Base-by-base conservation (phyloP, 768 basidiomycete species). In the Russula emetica region DNA sequence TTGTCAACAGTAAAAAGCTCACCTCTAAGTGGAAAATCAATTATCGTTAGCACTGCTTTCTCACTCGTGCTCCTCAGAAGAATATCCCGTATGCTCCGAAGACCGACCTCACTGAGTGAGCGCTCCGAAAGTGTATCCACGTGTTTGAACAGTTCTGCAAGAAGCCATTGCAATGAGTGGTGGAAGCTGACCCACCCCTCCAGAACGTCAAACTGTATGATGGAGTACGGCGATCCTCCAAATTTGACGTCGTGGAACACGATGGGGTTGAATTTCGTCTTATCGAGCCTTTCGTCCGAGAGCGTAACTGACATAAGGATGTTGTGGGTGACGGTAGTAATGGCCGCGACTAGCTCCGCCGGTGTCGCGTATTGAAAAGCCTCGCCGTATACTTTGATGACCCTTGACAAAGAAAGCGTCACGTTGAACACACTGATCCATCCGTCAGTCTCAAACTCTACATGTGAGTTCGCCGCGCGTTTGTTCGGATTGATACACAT, bases 391-490 rank as follows among this genome's bases (percentile, higher is more conserved):
- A 88, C 87, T 71, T 93, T 91, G 78, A 92, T 91, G 45, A 93
- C 85, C 50, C 93, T 86, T 7, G 90, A 89, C 28, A 99, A 76
- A 38, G 92, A 94, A 11, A 96, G 83, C 7, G 94, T 94, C 26
- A 98, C 89, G 69, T 95, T 94, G 76, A 98, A 98, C 16, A 97
- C 92, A 69, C 88, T 91, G 66, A 97, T 92, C 96, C 95, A 97
- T 22, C 89, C 88, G 68, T 99, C 97, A 34, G 90, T 89, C 77
- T 99, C 97, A 76, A 91, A 99, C 74, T 98, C 96, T 69, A 99
- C 85, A 69, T 98, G 97, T 57, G 78, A 87, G 32, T 83, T 81
- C 6, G 80, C 84, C 22, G 89, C 92, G 20, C 96, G 84, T 69
- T 87, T 86, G 74, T 94, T 94, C 2, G 94, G 88, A 71, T 96